These are phyloP conservation scores for Ophiobolus disseminans DNA, from an alignment of 2,329 filamentous ascomycete species.

Conservation along the genomic window DNA sequence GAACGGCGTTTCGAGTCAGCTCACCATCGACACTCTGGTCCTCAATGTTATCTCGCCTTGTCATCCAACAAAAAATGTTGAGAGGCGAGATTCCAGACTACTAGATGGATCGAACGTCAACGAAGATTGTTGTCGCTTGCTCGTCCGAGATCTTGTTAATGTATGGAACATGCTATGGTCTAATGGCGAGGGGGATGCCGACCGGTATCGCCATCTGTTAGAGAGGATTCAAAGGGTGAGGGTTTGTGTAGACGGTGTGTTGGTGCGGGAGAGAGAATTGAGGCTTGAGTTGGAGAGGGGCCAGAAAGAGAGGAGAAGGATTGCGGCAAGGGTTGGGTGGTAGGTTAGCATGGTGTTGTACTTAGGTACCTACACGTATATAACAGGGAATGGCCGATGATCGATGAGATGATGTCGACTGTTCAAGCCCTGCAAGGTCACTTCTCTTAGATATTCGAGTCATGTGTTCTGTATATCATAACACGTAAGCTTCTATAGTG, in stretches of 20 bases:
- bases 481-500: too few relatives aligned
- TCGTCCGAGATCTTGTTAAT: slow-evolving; percentile 36
- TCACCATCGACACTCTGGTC: slow-evolving; percentile 39
- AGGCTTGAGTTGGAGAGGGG: slow-evolving; percentile 43
- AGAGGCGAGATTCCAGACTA: too few relatives aligned
- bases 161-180: slow-evolving; percentile 46
- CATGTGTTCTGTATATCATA: too few relatives aligned
- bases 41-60: slow-evolving; percentile 37
- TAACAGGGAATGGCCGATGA: background rate
- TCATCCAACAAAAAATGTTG: background rate
- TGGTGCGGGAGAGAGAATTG: slow-evolving; percentile 36
- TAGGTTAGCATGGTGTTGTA: slow-evolving; percentile 6
- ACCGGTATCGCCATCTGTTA: slow-evolving; percentile 34
- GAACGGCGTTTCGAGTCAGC: slow-evolving; percentile 6
- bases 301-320: slow-evolving; percentile 35
- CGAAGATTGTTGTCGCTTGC: too few relatives aligned
- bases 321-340: slow-evolving; percentile 34
- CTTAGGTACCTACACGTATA: background rate
- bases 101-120: background rate
- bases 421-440: too few relatives aligned
- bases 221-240: slow-evolving; percentile 39
- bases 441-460: too few relatives aligned
- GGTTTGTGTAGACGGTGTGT: slow-evolving; percentile 40
- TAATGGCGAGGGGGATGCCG: slow-evolving; percentile 34
- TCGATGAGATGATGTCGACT: background rate